Evolutionary conservation across 306 rosid species (phyloP), one percentile per base, ranked within the genome.

Genomic region (Begonia loranthoides): DNA sequence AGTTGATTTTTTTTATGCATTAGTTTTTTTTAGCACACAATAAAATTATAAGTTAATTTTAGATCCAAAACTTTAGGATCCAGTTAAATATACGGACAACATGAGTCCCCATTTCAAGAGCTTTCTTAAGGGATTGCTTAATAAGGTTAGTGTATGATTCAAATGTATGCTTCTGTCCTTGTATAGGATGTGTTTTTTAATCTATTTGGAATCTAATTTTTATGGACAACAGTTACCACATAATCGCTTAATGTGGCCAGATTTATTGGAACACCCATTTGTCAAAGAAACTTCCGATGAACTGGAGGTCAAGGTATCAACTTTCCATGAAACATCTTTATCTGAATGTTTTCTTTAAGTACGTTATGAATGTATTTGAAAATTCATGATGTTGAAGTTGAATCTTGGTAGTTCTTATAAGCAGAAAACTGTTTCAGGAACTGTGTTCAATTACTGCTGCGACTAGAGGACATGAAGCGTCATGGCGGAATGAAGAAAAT

Each of bases 171-270:
- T 17, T 22, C 15, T 52, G 65, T 58, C 49, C 9, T 24, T 58
- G 33, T 40, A 17, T 59, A n/a, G 57, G 44, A 64, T 64, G 60
- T 22, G 56, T 60, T 53, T 62, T 45, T 41, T 52, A 59, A 57
- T 46, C n/a, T 51, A 17, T 33, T 39, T 64, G 67, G 49, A 56
- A 54, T 60, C 56, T 38, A 49, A 64, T 39, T 61, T 59, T 41
- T 14, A 52, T 70, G 54, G 41, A 52, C 17, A 56, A 40, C 68
- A 90, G 99, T 82, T 74, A 60, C 99, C 99, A 6, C 94, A 90
- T 72, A 82, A 79, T 75, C 87, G 99, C 47, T 74, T 90, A 59
- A 76, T 95, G 16, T 90, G 99, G 99, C 99, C 99, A 15, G 81
- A 87, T 56, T 94, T 90, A 68, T 73, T 90, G 50, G 95, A 90